Conservation (phyloP, 306 rosid genomes). For the Geum urbanum region DNA sequence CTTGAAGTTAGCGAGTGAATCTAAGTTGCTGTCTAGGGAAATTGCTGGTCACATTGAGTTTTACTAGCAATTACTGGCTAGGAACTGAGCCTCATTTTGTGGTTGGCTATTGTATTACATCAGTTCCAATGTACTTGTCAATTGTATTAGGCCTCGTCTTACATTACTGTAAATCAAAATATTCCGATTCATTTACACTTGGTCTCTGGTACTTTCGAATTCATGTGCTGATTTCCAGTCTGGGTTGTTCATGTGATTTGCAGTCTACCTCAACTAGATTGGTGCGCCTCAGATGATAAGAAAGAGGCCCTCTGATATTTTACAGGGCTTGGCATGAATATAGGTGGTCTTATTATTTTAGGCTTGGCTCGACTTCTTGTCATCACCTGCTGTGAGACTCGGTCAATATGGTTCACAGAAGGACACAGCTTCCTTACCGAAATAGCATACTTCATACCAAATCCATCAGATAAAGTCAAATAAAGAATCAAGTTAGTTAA, state of each 20-base stretch:
- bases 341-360: not conserved
- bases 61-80: slow-evolving; percentile 31
- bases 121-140: slow-evolving; percentile 1
- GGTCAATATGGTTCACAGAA: too few relatives aligned
- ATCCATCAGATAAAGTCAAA: not conserved
- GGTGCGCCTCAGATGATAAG: not conserved
- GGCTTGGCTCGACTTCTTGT: slow-evolving; percentile 1
- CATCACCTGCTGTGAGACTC: not conserved
- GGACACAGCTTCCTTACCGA: not conserved
- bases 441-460: slow-evolving; percentile 3
- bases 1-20: slow-evolving; percentile 60
- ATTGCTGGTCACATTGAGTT: slow-evolving; percentile 77
- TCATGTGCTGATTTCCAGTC: not conserved
- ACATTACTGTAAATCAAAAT: too few relatives aligned
- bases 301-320: too few relatives aligned
- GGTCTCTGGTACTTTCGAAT: not conserved
- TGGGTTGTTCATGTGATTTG: not conserved
- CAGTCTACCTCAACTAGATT: not conserved
- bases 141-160: not conserved
- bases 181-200: not conserved
- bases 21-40: slow-evolving; percentile 75
- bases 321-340: slow-evolving; percentile 3
- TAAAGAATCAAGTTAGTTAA: slow-evolving; percentile 13
- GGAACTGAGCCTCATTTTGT: slow-evolving; percentile 29
- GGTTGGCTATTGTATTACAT: slow-evolving; percentile 2